A percentile compares a stretch with the other conserved stretches of the same genome.
Conservation (phyloP, 2,329 filamentous ascomycete species). For the Claviceps citrina region DNA sequence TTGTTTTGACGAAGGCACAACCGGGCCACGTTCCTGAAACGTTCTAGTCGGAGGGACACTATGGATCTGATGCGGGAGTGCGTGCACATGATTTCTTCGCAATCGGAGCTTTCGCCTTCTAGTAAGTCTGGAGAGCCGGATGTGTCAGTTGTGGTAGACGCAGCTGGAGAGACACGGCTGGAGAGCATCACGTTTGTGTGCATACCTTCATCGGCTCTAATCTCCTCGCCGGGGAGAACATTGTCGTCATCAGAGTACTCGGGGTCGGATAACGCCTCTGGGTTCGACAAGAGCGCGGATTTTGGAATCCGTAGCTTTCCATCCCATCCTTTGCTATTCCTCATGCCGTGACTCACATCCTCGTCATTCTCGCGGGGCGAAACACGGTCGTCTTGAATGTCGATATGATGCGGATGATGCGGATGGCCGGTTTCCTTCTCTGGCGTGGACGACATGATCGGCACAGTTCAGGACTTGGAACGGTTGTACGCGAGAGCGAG, state of each 20-base stretch:
- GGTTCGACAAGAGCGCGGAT: conserved; percentile 48
- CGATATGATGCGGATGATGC: conserved; percentile 33
- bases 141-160: conserved; percentile 7
- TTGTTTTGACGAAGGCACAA: conserved; percentile 88
- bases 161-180: no score
- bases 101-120: conserved; percentile 43
- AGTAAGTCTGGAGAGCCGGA: conserved; percentile 35
- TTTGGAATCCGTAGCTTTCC: conserved; percentile 65
- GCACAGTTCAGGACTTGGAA: background rate
- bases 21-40: conserved; percentile 61
- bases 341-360: conserved; percentile 31
- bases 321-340: conserved; percentile 62
- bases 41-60: conserved; percentile 59
- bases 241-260: conserved; percentile 66
- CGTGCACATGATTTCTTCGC: conserved; percentile 74
- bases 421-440: conserved; percentile 22
- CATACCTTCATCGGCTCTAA: conserved; percentile 67
- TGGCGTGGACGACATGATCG: conserved; percentile 17
- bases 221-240: conserved; percentile 54
- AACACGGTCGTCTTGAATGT: conserved; percentile 29
- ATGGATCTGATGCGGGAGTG: conserved; percentile 75
- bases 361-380: conserved; percentile 23
- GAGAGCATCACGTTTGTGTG: conserved; percentile 2
- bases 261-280: conserved; percentile 68
- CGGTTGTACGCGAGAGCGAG: no score